phyloP scores from a whole-genome alignment of 2,329 filamentous ascomycete species.

The Thielaviopsis populi region DNA sequence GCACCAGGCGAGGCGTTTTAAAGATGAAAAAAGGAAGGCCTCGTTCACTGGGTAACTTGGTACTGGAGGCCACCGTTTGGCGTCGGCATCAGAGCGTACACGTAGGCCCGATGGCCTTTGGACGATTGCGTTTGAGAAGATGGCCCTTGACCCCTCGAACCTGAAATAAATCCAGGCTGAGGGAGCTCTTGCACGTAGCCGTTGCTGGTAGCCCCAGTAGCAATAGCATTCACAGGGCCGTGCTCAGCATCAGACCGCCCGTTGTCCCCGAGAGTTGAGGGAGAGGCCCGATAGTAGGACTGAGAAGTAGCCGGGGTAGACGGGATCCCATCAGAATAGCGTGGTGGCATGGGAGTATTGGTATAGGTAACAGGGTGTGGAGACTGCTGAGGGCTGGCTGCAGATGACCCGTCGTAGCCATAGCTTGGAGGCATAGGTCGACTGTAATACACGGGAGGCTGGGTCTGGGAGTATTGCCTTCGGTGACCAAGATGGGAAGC shows the following conservation, averaged over 20 bases:
- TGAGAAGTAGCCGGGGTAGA: neutral
- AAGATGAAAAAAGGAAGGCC: neutral
- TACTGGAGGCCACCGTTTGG: slow-evolving; percentile 8
- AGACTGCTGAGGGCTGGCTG: neutral
- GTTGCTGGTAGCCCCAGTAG: neutral
- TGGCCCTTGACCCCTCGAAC: neutral
- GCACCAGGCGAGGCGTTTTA: neutral
- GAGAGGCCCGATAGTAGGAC: neutral
- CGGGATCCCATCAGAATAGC: neutral
- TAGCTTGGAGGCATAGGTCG: neutral
- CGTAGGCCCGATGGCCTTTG: slow-evolving; percentile 1
- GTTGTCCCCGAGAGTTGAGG: neutral
- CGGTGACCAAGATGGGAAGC: neutral
- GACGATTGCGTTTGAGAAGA: neutral
- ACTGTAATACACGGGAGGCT: neutral
- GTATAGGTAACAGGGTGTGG: neutral
- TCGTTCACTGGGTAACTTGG: slow-evolving; percentile 1
- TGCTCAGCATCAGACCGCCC: neutral
- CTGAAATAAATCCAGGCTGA: neutral
- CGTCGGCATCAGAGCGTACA: slow-evolving; percentile 8
- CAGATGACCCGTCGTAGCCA: neutral
- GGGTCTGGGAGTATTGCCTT: neutral
- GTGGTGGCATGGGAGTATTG: neutral
- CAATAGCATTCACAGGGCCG: neutral
- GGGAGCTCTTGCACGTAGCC: neutral